These are phyloP conservation scores for Microthlaspi erraticum DNA, from an alignment of 345 rosid species.

Conservation along the genomic window DNA sequence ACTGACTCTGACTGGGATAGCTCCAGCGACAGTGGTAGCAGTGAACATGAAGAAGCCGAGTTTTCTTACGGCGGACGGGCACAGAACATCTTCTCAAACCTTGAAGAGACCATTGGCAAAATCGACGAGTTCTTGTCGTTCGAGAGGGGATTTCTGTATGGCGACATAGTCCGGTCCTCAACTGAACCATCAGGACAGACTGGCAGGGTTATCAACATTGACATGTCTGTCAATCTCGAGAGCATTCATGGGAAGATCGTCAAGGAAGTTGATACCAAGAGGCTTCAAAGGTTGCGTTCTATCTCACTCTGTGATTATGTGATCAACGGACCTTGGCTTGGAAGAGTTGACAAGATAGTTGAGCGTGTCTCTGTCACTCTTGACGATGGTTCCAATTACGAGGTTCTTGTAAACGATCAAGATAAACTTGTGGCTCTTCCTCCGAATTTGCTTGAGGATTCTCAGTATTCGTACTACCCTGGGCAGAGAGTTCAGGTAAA, in stretches of 20 bases:
- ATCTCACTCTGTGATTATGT: slow-evolving; percentile 81
- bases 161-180: slow-evolving; percentile 73
- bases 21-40: slow-evolving; percentile 77
- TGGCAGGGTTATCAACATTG: slow-evolving; percentile 69
- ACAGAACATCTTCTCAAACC: slow-evolving; percentile 69
- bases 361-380: slow-evolving; percentile 66
- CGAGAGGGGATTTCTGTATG: slow-evolving; percentile 72
- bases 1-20: slow-evolving; percentile 91
- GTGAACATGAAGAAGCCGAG: slow-evolving; percentile 72
- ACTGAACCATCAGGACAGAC: slow-evolving; percentile 75
- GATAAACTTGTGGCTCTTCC: slow-evolving; percentile 66
- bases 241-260: slow-evolving; percentile 57
- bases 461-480: slow-evolving; percentile 66
- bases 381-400: slow-evolving; percentile 76
- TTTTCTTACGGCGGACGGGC: slow-evolving; percentile 66
- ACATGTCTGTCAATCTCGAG: slow-evolving; percentile 72
- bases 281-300: slow-evolving; percentile 61
- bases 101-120: slow-evolving; percentile 82
- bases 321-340: slow-evolving; percentile 78
- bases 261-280: slow-evolving; percentile 64
- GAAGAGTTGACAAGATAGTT: slow-evolving; percentile 66
- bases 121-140: slow-evolving; percentile 89
- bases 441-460: slow-evolving; percentile 70
- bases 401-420: slow-evolving; percentile 61
- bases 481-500: slow-evolving; percentile 83